Evolutionary conservation across 345 rosid genomes (phyloP).

Genomic region (Citropsis articulata): DNA sequence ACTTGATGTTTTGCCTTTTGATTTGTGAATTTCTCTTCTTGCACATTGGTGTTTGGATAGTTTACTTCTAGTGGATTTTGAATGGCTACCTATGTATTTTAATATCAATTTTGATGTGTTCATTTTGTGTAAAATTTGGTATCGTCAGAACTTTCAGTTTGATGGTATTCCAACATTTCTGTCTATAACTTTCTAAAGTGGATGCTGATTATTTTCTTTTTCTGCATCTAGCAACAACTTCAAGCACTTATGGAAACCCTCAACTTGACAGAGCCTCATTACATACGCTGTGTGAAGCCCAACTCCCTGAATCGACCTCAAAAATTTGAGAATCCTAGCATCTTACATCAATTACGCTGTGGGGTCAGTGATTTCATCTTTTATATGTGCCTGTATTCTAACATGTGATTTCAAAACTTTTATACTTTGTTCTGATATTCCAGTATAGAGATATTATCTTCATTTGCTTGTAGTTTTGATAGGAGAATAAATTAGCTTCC

Average conservation of each 20-base stretch:
- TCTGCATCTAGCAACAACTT: constrained; percentile 84
- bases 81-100: background rate
- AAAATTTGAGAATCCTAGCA: constrained; percentile 79
- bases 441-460: background rate
- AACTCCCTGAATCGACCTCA: constrained; percentile 86
- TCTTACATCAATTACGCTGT: constrained; percentile 91
- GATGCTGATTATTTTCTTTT: constrained; percentile 13
- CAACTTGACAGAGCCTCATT: constrained; percentile 90
- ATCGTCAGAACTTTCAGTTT: background rate
- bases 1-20: background rate
- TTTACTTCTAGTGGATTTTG: background rate
- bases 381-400: background rate
- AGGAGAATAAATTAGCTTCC: too few species aligned
- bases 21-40: background rate
- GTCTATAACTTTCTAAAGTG: constrained; percentile 9
- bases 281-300: constrained; percentile 98
- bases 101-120: background rate
- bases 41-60: background rate
- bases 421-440: background rate
- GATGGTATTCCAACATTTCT: background rate
- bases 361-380: constrained; percentile 63
- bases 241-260: constrained; percentile 98
- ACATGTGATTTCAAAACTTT: constrained; percentile 23
- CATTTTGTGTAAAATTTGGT: background rate
- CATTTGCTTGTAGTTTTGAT: background rate